These are phyloP conservation scores for Fistulina hepatica DNA, from an alignment of 1,284 basidiomycete genomes.

Conservation along the genomic window DNA sequence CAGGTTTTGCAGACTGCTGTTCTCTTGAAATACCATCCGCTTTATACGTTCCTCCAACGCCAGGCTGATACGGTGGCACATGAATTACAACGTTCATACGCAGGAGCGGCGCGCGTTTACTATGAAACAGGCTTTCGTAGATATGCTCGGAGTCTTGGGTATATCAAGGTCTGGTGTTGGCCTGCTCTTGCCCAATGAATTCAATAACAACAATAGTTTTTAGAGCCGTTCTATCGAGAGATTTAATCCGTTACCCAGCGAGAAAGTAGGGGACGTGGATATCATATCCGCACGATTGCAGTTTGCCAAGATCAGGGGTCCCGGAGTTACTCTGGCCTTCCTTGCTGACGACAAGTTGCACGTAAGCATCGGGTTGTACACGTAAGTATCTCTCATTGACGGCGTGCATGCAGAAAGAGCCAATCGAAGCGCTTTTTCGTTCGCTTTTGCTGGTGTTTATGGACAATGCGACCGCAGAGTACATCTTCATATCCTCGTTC, in stretches of 20 bases:
- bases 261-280: conserved; percentile 28
- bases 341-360: conserved; percentile 78
- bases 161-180: conserved; percentile 48
- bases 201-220: conserved; percentile 4
- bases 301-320: conserved; percentile 67
- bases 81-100: conserved; percentile 86
- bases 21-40: conserved; percentile 72
- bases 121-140: conserved; percentile 94
- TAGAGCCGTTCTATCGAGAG: conserved; percentile 56
- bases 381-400: conserved; percentile 2
- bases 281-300: conserved; percentile 47
- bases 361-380: no score
- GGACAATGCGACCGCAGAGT: conserved; percentile 89
- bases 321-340: conserved; percentile 70
- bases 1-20: conserved; percentile 87
- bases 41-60: conserved; percentile 81
- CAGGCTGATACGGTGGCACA: conserved; percentile 76
- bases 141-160: conserved; percentile 74
- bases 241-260: conserved; percentile 43
- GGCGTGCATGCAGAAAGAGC: conserved; percentile 52
- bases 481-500: conserved; percentile 76
- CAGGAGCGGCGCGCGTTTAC: conserved; percentile 77
- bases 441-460: conserved; percentile 82
- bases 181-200: not conserved
- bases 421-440: conserved; percentile 72